Base-by-base conservation (phyloP, 352 stramenopile genomes). In the Plasmopara muralis region DNA sequence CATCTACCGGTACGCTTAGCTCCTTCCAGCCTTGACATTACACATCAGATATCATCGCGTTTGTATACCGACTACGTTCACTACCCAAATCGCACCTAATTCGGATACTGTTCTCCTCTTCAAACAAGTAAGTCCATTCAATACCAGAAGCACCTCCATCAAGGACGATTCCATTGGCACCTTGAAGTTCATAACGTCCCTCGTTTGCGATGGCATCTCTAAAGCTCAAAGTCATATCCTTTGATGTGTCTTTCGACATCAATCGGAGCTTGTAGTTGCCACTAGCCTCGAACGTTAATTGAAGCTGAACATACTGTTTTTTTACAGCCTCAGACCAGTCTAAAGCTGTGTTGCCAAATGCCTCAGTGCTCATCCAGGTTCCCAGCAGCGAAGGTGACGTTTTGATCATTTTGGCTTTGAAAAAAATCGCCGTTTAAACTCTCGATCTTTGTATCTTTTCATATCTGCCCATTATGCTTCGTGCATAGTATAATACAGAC, bases 321-420 rank as follows among this genome's bases (percentile, higher is more conserved):
- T 86, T 86, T 9, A 91, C 57, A 20, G 77, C 77, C 38, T 86
- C 67, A 35, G 76, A 74, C 81, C 81, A 91, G 56, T 91, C 81
- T 15, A 91, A 59, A 34, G 74, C 45, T 10, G 81, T 91, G 47
- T 87, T 91, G 12, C 81, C 81, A 29, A 91, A 89, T 6, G 76
- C 77, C 20, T 91, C 81, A 2, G 72, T 77, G 63, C 76, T 91
- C 13, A 58, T 55, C 80, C 80, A 91, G 25, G 52, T 20, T 13
- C 80, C 80, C 12, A 66, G 15, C 0, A 74, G 55, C 54, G 48
- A 51, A n/a, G 33, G 20, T 18, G 25, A 30, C 12, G 49, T 42
- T 31, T 18, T 30, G 37, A 68, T 64, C 55, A 40, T 39, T 46
- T 18, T 43, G 14, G 43, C 45, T 41, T 53, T 25, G 20, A 3